Conservation (phyloP, 345 rosid species). For the Rhizophora apiculata region DNA sequence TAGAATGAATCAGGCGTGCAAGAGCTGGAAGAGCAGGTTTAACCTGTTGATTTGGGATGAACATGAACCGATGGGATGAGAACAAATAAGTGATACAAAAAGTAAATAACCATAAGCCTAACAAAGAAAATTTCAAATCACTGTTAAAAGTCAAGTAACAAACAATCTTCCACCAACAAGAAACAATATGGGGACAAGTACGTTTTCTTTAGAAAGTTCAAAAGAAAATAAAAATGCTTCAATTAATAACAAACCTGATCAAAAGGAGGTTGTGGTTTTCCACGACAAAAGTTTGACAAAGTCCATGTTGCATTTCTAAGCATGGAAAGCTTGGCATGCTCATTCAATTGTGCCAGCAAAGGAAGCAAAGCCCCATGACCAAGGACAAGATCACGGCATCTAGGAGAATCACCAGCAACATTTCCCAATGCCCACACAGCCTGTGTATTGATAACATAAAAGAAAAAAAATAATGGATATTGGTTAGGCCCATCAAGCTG, state of each 20-base stretch:
- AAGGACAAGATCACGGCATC: slow-evolving; percentile 74
- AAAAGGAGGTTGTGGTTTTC: slow-evolving; percentile 73
- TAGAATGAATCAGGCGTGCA: slow-evolving; percentile 58
- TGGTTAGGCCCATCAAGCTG: not conserved
- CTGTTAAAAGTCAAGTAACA: no score
- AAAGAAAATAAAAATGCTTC: not conserved
- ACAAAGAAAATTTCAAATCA: no score
- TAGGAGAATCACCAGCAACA: slow-evolving; percentile 88
- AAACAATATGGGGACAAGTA: not conserved
- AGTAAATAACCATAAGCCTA: no score
- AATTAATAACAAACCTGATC: slow-evolving; percentile 52
- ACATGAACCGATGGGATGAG: not conserved
- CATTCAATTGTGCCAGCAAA: slow-evolving; percentile 60
- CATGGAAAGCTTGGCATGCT: slow-evolving; percentile 75
- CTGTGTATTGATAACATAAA: slow-evolving; percentile 22
- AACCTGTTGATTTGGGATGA: slow-evolving; percentile 37
- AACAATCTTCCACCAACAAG: not conserved
- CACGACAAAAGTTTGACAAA: slow-evolving; percentile 76
- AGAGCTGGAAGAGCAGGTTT: slow-evolving; percentile 70
- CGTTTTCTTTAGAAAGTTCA: not conserved
- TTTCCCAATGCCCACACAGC: slow-evolving; percentile 92
- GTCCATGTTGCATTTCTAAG: slow-evolving; percentile 91
- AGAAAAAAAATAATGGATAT: not conserved
- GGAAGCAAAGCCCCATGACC: slow-evolving; percentile 57
- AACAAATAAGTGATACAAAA: no score